These are phyloP conservation scores for Zoysia japonica DNA, from an alignment of 176 grass and related monocot genomes.

Conservation along the genomic window DNA sequence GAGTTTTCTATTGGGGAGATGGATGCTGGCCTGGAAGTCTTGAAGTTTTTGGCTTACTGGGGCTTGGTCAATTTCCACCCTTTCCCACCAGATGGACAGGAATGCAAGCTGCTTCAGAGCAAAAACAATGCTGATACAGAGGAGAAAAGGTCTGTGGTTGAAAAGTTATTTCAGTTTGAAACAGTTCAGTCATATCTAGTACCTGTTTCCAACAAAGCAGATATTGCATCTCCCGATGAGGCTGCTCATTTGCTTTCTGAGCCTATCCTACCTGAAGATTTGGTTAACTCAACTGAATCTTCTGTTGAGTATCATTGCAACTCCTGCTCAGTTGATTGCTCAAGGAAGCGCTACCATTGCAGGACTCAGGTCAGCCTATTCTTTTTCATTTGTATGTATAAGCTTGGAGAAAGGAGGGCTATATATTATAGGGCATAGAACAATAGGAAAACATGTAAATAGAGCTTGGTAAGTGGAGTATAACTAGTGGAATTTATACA, in stretches of 20 bases:
- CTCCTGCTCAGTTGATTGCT: slow-evolving; percentile 87
- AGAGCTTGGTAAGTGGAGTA: neutral
- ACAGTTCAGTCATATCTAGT: slow-evolving; percentile 46
- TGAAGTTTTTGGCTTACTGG: slow-evolving; percentile 80
- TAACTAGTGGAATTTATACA: neutral
- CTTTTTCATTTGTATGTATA: neutral
- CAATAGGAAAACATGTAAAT: neutral
- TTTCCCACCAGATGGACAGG: slow-evolving; percentile 44
- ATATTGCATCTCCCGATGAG: slow-evolving; percentile 34
- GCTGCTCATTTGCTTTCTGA: slow-evolving; percentile 45
- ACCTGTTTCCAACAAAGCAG: slow-evolving; percentile 49
- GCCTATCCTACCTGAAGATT: slow-evolving; percentile 46
- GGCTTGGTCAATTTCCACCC: slow-evolving; percentile 87
- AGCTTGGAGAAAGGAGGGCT: slow-evolving; percentile 3
- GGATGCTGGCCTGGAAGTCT: slow-evolving; percentile 54
- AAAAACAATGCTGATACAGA: slow-evolving; percentile 29
- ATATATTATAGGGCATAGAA: neutral
- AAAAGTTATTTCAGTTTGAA: slow-evolving; percentile 82
- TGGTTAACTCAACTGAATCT: slow-evolving; percentile 39
- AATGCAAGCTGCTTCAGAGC: slow-evolving; percentile 38
- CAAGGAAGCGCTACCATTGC: slow-evolving; percentile 74
- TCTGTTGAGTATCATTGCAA: slow-evolving; percentile 93
- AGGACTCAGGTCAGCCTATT: slow-evolving; percentile 62
- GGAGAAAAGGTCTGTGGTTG: slow-evolving; percentile 39
- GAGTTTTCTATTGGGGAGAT: slow-evolving; percentile 57